Percentiles rank a stretch among this genome's conserved stretches.
Conservation (phyloP, 257 asterid species). For the Marsdenia floribunda region DNA sequence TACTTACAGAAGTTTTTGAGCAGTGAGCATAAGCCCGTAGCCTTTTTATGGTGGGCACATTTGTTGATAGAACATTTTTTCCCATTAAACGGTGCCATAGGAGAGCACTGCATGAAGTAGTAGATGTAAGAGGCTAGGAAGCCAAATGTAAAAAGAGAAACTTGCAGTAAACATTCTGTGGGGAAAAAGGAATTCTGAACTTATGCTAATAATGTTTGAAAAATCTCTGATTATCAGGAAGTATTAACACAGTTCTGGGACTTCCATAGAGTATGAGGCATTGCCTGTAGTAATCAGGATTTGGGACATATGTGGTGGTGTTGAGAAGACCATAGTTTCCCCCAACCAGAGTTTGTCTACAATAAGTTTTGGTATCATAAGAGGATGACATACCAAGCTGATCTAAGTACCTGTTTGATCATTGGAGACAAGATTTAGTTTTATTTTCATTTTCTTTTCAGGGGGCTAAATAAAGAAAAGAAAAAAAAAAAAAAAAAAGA, state of each 20-base stretch:
- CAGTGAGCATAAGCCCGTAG: slow-evolving; percentile 79
- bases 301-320: slow-evolving; percentile 55
- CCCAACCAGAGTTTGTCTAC: slow-evolving; percentile 83
- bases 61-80: slow-evolving; percentile 51
- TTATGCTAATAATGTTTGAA: neutral
- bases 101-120: slow-evolving; percentile 55
- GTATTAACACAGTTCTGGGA: neutral
- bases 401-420: slow-evolving; percentile 63
- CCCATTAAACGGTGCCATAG: slow-evolving; percentile 97
- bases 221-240: neutral
- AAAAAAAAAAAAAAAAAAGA: too few relatives aligned
- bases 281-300: slow-evolving; percentile 92
- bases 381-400: slow-evolving; percentile 85
- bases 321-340: slow-evolving; percentile 88
- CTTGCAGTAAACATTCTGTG: neutral
- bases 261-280: neutral
- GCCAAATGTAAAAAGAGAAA: neutral
- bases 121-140: too few relatives aligned
- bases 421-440: slow-evolving; percentile 6
- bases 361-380: slow-evolving; percentile 65
- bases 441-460: neutral
- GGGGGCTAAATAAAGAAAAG: neutral
- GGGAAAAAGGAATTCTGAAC: neutral
- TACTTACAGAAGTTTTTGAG: slow-evolving; percentile 63
- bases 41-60: slow-evolving; percentile 43